Percentiles rank a stretch among this genome's conserved stretches.
Evolutionary conservation across 2,329 filamentous ascomycete species (phyloP).

Genomic region (Chrysosporium queenslandicum): DNA sequence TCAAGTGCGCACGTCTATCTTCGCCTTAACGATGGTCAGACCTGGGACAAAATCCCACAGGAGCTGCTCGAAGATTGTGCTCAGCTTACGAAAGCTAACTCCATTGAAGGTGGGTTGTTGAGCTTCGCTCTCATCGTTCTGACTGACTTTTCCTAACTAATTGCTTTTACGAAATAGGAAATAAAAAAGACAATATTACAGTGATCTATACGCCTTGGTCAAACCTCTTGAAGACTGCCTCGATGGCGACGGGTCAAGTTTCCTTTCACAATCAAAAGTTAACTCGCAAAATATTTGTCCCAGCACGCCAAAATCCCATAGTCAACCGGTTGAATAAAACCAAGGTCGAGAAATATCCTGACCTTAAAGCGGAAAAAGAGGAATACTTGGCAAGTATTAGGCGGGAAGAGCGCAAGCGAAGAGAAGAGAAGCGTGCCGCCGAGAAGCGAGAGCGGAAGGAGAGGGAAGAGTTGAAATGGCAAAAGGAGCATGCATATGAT

Average conservation of each 20-base stretch:
- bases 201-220: conserved; percentile 97
- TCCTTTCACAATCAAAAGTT: conserved; percentile 79
- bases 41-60: conserved; percentile 72
- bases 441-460: conserved; percentile 52
- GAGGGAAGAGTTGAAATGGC: conserved; percentile 79
- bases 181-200: conserved; percentile 97
- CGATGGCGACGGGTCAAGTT: conserved; percentile 92
- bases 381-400: conserved; percentile 61
- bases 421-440: conserved; percentile 32
- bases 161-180: conserved; percentile 47
- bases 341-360: conserved; percentile 74
- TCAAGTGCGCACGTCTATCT: conserved; percentile 96
- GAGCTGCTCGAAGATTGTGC: conserved; percentile 75
- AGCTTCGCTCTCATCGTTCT: background rate
- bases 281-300: conserved; percentile 73
- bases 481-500: conserved; percentile 97
- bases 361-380: conserved; percentile 72
- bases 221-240: conserved; percentile 88
- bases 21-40: conserved; percentile 63
- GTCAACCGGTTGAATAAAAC: conserved; percentile 99
- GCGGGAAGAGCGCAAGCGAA: conserved; percentile 48
- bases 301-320: conserved; percentile 73
- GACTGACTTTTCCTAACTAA: background rate
- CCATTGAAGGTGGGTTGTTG: conserved; percentile 66
- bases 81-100: conserved; percentile 98